Evolutionary conservation across 495 filamentous ascomycete genomes (phyloP), one percentile per base, ranked within the genome.

Genomic region (Lepidopterella palustris): DNA sequence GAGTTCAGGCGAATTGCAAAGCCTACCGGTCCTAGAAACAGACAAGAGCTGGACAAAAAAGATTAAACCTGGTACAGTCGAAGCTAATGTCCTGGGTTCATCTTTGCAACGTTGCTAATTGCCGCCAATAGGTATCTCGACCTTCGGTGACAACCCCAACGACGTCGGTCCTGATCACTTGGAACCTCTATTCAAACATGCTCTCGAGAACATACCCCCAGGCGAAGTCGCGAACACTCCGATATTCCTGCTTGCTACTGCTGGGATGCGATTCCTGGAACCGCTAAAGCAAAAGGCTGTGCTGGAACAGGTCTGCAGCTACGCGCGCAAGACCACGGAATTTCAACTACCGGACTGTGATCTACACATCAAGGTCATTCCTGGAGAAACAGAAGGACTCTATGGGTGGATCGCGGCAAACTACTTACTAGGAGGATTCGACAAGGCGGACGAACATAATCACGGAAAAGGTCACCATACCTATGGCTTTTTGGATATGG

Each of bases 391-490:
- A 0, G 93, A 99, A 72, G 93, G 92, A 18, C 72, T 99, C 40
- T 99, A 97, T 64, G 93, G 93, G n/a, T 99, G 93, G 93, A 86
- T 97, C 62, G 93, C 93, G 31, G 85, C 92, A n/a, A 99, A 99
- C 68, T 99, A 97, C 69, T 74, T 99, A 20, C 76, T 99, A 29
- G 91, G 89, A n/a, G 90, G 90, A 1, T 97, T 97, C 63, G 87
- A 97, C 70, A 73, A 80, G n/a, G 87, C 91, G 0, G 77, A 82
- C 25, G 74, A 80, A 24, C 89, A 95, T 64, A 76, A 78, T 53
- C 84, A 88, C 67, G 91, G 90, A 18, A 91, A 96, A 66, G 87
- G 83, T 24, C 93, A 97, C 65, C 88, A 93, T 67, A 99, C 93
- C 0, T 99, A 97, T 71, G 93, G 93, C 0, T 99, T 99, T 70